A percentile compares a stretch with the other conserved stretches of the same genome.
Conservation (phyloP, 2,329 filamentous ascomycete genomes). For the Calonectria leucothoes region DNA sequence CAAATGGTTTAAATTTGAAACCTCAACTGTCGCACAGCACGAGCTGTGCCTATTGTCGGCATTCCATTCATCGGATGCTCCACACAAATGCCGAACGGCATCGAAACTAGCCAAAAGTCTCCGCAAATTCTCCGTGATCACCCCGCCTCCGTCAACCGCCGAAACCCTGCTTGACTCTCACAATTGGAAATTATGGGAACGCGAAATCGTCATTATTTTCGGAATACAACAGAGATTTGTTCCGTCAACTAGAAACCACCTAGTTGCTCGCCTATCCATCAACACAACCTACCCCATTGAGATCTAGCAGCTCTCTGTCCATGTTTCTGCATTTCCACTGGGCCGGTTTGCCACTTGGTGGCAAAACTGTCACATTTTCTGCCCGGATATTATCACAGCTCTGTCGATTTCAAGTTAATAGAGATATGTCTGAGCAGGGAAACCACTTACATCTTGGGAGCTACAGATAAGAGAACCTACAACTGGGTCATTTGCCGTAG, state of each 20-base stretch:
- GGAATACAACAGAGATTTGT: not conserved
- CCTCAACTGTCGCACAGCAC: not conserved
- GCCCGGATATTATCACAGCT: not conserved
- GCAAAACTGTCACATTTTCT: not conserved
- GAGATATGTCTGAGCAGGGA: not conserved
- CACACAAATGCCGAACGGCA: not conserved
- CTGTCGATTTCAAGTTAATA: not conserved
- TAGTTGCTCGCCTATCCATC: not conserved
- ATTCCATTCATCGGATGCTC: not conserved
- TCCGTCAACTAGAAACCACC: not conserved
- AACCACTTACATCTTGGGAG: slow-evolving; percentile 32
- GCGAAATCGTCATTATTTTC: not conserved
- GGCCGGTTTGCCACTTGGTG: not conserved
- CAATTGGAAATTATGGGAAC: not conserved
- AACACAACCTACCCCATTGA: not conserved
- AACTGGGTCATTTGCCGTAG: slow-evolving; percentile 34
- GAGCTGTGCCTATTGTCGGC: not conserved
- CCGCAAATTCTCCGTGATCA: not conserved
- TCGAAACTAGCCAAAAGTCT: not conserved
- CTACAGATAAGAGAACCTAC: slow-evolving; percentile 40
- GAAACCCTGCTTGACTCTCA: not conserved
- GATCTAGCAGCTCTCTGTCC: not conserved
- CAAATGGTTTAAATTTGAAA: no score
- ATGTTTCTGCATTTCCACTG: slow-evolving; percentile 7
- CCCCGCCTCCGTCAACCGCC: no score